Evolutionary conservation across 2,329 filamentous ascomycete species (phyloP).

Genomic region (Domatiomyces catenatus): DNA sequence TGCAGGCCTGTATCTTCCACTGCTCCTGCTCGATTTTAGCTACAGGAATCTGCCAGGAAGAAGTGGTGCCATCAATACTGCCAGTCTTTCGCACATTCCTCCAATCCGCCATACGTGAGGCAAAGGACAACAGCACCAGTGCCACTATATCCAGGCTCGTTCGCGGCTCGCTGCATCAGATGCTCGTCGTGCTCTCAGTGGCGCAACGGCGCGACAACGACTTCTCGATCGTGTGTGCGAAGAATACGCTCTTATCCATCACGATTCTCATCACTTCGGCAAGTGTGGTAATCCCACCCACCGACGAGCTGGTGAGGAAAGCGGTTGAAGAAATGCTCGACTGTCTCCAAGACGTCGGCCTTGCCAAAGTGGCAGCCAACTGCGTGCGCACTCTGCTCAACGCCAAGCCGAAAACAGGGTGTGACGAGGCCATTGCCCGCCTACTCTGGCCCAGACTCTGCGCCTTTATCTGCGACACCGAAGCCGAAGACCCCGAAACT

Average conservation of each 20-base stretch:
- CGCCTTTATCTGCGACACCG: conserved; percentile 51
- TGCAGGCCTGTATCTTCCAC: conserved; percentile 92
- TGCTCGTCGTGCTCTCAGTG: conserved; percentile 52
- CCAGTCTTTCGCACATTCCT: conserved; percentile 88
- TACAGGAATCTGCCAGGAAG: conserved; percentile 70
- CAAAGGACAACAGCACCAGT: conserved; percentile 22
- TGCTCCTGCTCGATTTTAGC: conserved; percentile 89
- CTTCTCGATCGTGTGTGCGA: conserved; percentile 71
- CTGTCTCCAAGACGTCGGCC: conserved; percentile 48
- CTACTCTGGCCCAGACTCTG: conserved; percentile 62
- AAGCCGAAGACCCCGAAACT: conserved; percentile 64
- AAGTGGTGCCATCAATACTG: conserved; percentile 76
- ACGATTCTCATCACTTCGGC: conserved; percentile 80
- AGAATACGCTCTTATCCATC: conserved; percentile 75
- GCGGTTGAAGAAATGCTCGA: conserved; percentile 73
- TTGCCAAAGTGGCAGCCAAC: conserved; percentile 72
- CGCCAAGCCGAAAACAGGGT: conserved; percentile 40
- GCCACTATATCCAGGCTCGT: conserved; percentile 50
- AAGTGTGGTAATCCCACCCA: conserved; percentile 54
- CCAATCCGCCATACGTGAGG: conserved; percentile 36
- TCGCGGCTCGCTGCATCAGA: conserved; percentile 65
- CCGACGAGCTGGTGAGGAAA: conserved; percentile 57
- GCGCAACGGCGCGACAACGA: conserved; percentile 42
- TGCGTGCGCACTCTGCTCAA: conserved; percentile 76
- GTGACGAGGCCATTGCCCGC: conserved; percentile 58